These are phyloP conservation scores for Drosera capensis DNA, from an alignment of 148 eudicot species.

Conservation along the genomic window DNA sequence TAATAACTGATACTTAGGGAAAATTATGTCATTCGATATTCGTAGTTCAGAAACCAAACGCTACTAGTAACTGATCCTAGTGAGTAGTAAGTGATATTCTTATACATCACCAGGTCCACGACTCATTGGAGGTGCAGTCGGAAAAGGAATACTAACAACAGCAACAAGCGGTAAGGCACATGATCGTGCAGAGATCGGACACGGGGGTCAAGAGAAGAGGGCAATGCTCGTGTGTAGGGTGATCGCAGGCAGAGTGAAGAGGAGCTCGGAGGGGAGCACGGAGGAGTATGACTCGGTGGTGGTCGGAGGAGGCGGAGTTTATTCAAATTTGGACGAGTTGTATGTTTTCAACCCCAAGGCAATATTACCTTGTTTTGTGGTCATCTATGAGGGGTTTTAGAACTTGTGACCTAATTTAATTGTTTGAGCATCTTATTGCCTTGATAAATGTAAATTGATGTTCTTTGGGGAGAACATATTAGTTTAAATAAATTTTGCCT, in stretches of 20 bases:
- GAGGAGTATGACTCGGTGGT: slow-evolving; percentile 90
- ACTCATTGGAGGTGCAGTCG: slow-evolving; percentile 11
- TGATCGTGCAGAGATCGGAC: slow-evolving; percentile 29
- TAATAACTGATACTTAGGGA: too few relatives aligned
- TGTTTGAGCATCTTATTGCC: slow-evolving; percentile 12
- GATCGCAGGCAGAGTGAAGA: slow-evolving; percentile 77
- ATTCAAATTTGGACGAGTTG: slow-evolving; percentile 84
- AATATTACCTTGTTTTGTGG: slow-evolving; percentile 95
- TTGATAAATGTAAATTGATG: slow-evolving; percentile 15
- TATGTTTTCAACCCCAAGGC: slow-evolving; percentile 81
- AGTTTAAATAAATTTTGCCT: slow-evolving; percentile 10
- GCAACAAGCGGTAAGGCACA: slow-evolving; percentile 88
- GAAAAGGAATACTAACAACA: slow-evolving; percentile 55
- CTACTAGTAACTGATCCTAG: background rate
- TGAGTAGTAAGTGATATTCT: background rate
- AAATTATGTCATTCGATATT: too few relatives aligned
- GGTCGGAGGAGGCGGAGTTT: slow-evolving; percentile 48
- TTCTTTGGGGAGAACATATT: slow-evolving; percentile 12
- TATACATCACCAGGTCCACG: background rate
- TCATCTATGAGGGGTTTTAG: slow-evolving; percentile 65
- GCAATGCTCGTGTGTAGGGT: slow-evolving; percentile 95
- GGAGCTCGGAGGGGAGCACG: slow-evolving; percentile 15
- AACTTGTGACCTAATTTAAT: slow-evolving; percentile 7
- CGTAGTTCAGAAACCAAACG: background rate
- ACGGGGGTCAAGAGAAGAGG: slow-evolving; percentile 20